Evolutionary conservation across 768 basidiomycete species (phyloP).

Genomic region (Crassisporium funariophilum): DNA sequence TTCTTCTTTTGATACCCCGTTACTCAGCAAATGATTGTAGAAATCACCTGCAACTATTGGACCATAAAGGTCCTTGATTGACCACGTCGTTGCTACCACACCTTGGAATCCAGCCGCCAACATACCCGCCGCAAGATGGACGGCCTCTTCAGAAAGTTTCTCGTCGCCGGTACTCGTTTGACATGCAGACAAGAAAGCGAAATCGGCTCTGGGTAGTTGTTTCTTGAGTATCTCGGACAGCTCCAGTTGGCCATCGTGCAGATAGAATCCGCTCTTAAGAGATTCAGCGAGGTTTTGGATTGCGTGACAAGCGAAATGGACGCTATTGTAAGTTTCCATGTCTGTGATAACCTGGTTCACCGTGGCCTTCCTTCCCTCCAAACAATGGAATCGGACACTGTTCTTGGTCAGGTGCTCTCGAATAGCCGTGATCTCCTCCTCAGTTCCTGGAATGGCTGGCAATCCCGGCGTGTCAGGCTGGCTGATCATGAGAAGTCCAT

Average conservation of each 20-base stretch:
- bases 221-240: conserved; percentile 8
- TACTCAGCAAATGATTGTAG: conserved; percentile 22
- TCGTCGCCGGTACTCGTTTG: conserved; percentile 35
- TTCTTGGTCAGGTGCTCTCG: not conserved
- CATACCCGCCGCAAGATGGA: conserved; percentile 43
- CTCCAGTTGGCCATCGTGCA: conserved; percentile 21
- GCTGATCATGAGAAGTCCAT: conserved; percentile 10
- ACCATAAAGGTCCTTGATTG: conserved; percentile 32
- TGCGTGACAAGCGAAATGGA: conserved; percentile 38
- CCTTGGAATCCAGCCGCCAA: conserved; percentile 28
- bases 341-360: conserved; percentile 8
- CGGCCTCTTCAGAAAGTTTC: conserved; percentile 32
- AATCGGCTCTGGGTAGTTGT: conserved; percentile 14
- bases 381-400: conserved; percentile 20
- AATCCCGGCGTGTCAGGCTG: conserved; percentile 2
- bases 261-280: conserved; percentile 22
- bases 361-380: conserved; percentile 16
- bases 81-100: conserved; percentile 43
- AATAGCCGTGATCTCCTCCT: conserved; percentile 3
- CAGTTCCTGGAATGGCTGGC: conserved; percentile 10
- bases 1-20: not conserved
- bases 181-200: conserved; percentile 45
- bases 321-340: conserved; percentile 16
- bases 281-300: conserved; percentile 28
- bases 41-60: conserved; percentile 29